phyloP scores from a whole-genome alignment of 2,329 filamentous ascomycete genomes.

The Orbilia javanica region DNA sequence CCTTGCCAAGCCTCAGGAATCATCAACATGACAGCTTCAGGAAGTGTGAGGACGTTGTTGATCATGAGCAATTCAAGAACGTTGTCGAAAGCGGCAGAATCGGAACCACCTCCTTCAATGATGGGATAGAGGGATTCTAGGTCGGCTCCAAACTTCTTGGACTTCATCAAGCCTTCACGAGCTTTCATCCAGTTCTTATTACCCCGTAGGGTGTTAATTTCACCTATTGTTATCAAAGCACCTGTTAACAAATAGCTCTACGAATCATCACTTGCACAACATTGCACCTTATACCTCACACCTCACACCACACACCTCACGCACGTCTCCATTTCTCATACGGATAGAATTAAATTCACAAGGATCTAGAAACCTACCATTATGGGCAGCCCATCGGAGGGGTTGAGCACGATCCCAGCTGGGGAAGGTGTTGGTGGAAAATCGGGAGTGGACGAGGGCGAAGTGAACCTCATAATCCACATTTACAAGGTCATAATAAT shows the following conservation, averaged over 20 bases:
- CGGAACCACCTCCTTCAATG: conserved; percentile 94
- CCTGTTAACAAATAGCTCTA: conserved; percentile 57
- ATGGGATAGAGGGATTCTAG: conserved; percentile 92
- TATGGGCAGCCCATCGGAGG: conserved; percentile 95
- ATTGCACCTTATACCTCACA: conserved; percentile 22
- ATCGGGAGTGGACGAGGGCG: conserved; percentile 94
- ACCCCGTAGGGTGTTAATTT: conserved; percentile 95
- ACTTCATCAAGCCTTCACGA: conserved; percentile 93
- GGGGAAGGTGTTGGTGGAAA: conserved; percentile 98
- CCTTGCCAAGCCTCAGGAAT: conserved; percentile 98
- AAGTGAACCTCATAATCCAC: conserved; percentile 98
- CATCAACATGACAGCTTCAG: conserved; percentile 98
- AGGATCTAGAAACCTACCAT: conserved; percentile 71
- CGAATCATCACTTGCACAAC: conserved; percentile 42
- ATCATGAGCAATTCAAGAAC: conserved; percentile 93
- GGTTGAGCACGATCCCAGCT: conserved; percentile 98
- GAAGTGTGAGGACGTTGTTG: conserved; percentile 93
- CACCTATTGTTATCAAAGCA: conserved; percentile 68
- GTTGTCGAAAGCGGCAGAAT: conserved; percentile 97
- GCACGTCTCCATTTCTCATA: conserved; percentile 24
- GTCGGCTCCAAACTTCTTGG: conserved; percentile 90
- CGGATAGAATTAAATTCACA: conserved; percentile 29
- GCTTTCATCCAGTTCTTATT: conserved; percentile 99
- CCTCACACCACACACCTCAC: conserved; percentile 18
- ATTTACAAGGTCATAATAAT: conserved; percentile 96